Conservation (phyloP, 306 rosid species). For the Vigna trinervia region DNA sequence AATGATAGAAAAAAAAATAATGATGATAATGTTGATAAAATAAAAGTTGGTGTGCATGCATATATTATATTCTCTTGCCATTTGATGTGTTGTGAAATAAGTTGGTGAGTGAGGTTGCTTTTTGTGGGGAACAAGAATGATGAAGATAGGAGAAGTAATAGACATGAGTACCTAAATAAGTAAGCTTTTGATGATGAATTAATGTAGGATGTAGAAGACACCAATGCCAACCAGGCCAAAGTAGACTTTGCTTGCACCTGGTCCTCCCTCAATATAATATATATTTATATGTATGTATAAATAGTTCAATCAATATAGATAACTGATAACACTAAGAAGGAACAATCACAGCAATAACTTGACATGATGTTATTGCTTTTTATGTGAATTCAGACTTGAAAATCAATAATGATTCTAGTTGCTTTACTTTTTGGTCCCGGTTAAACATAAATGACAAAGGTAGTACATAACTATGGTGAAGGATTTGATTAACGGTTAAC, state of each 20-base stretch:
- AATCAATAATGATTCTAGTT: not conserved
- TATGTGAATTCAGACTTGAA: conserved; percentile 14
- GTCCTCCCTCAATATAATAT: too few species aligned
- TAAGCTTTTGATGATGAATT: not conserved
- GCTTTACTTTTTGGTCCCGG: conserved; percentile 11
- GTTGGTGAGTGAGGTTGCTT: not conserved
- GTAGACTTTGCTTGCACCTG: too few species aligned
- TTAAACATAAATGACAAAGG: conserved; percentile 22
- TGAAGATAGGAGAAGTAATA: not conserved
- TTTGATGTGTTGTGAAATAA: not conserved
- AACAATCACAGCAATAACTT: not conserved
- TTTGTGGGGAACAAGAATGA: not conserved
- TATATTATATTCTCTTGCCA: not conserved
- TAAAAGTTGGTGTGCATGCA: not conserved
- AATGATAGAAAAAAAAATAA: not conserved
- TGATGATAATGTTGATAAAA: not conserved
- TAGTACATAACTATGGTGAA: conserved; percentile 1
- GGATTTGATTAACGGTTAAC: conserved; percentile 11
- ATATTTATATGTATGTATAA: too few species aligned
- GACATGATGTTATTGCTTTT: not conserved
- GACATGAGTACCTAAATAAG: not conserved
- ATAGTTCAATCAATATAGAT: not conserved
- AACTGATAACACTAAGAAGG: not conserved
- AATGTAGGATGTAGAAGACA: not conserved
- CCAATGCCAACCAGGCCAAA: not conserved